Base-by-base conservation (phyloP, 352 stramenopile genomes). In the Aphanomyces cochlioides region DNA sequence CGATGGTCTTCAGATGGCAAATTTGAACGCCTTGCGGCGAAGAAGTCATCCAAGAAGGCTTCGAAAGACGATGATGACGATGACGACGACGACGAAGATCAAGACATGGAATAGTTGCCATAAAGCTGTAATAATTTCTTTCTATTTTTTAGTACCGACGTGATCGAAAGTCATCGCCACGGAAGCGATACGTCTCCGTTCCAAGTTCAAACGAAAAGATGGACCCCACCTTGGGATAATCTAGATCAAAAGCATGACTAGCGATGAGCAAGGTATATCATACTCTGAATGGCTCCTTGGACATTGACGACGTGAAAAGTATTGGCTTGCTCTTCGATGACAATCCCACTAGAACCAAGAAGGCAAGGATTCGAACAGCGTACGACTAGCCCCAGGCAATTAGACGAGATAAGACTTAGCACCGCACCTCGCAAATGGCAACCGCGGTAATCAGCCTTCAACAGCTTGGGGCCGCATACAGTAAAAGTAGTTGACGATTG, bases 1-100 rank as follows among this genome's bases (percentile, higher is more conserved):
- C 76, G 85, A 61, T 95, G 87, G 87, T 79, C 75, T 69, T 86
- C 90, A 21, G 64, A 70, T 65, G 80, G 85, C 72, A 78, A 77
- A 75, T 95, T 93, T 78, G 75, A 90, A 75, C 85, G 85, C 48
- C 74, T 95, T 28, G 81, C 81, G 4, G 71, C 67, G 56, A 56
- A 54, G 34, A 57, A 74, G 21, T 78, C 78, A 21, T 78, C 78
- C 28, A 79, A 67, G 41, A 76, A 76, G 58, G 74, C 68, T 5
- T 73, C 61, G 37, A 71, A 65, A 47, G 75, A 79, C 17, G 75
- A 82, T 63, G 78, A 81, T 28, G 77, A 78, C n/a, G 79, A 87
- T 56, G 80, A 88, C 72, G 54, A 61, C 0, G 28, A 81, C 81
- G 69, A 77, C 86, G 79, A 84, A 82, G 76, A 69, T 40, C 34